phyloP scores from a whole-genome alignment of 192 early-diverging fungal species.

The Geosiphon pyriformis region DNA sequence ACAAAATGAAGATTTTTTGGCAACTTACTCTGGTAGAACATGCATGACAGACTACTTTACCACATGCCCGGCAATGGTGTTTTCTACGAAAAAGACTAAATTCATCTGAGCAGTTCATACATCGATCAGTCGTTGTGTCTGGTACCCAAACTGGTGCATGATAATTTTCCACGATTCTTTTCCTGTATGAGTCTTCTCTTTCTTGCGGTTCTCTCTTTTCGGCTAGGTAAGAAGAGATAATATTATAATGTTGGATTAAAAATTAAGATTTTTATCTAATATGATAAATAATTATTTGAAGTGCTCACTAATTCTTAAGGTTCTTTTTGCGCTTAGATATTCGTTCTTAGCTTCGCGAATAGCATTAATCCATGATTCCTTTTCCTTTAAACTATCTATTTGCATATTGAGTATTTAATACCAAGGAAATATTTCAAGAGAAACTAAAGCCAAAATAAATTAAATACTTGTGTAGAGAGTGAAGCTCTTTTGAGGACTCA shows the following conservation, averaged over 20 bases:
- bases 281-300: neutral
- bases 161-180: slow-evolving; percentile 63
- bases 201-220: neutral
- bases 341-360: slow-evolving; percentile 54
- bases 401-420: no score
- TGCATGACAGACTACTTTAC: slow-evolving; percentile 71
- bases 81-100: slow-evolving; percentile 65
- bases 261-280: neutral
- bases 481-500: slow-evolving; percentile 76
- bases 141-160: slow-evolving; percentile 70
- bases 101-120: slow-evolving; percentile 67
- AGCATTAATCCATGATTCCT: slow-evolving; percentile 60
- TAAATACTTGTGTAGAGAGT: slow-evolving; percentile 60
- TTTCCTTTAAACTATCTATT: slow-evolving; percentile 43
- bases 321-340: slow-evolving; percentile 49
- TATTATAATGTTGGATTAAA: neutral
- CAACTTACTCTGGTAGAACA: slow-evolving; percentile 57
- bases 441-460: no score
- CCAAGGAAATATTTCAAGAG: no score
- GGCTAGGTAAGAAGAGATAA: neutral
- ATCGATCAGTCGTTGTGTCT: slow-evolving; percentile 55
- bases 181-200: slow-evolving; percentile 27
- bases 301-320: slow-evolving; percentile 45
- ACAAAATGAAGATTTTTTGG: neutral
- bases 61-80: slow-evolving; percentile 78